Base-by-base conservation (phyloP, 495 filamentous ascomycete species). In the Penicillium desertorum region DNA sequence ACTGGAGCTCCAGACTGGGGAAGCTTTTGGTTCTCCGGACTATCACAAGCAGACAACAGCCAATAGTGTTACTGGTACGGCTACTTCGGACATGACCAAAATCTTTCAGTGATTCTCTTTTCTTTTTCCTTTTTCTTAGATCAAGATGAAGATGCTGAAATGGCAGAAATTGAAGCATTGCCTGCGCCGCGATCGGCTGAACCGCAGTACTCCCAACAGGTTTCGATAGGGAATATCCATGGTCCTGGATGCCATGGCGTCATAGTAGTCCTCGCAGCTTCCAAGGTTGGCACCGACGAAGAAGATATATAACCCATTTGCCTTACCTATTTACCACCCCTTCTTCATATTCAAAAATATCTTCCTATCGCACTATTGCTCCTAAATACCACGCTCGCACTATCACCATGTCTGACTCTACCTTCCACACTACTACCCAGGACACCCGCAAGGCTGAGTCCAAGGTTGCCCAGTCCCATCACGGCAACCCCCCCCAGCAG, bases 381-480 rank as follows among this genome's bases (percentile, higher is more conserved):
- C 23, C 23, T 25, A 25, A 25, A 25, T 25, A 25, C 23, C 23
- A 25, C 23, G 23, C 23, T 25, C 23, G 5, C 23, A 25, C 23
- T 6, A 20, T 17, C n/a, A 32, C 11, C 27, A 23, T 83, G 80
- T 70, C 80, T 41, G 74, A 79, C 17, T 37, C 67, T 39, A 82
- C 77, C 54, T 82, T 76, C 70, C 78, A 82, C 71, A 68, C 71
- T 37, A 83, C 81, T 57, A 64, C 63, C 37, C 71, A 83, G 60
- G 78, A 83, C 62, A 43, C 82, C 45, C 77, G 77, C 64, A 83
- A 81, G 69, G 34, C 67, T 0, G 79, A 85, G 63, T 79, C 78
- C 58, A 67, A 71, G 36, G 56, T 73, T 37, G 66, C 80, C 30
- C 61, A 73, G 16, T 62, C 60, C 20, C 74, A 80, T 47, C 64